A percentile compares a stretch with the other conserved stretches of the same genome.
These are phyloP conservation scores for Ambrosiella xylebori DNA, from an alignment of 2,329 filamentous ascomycete species.

Conservation along the genomic window DNA sequence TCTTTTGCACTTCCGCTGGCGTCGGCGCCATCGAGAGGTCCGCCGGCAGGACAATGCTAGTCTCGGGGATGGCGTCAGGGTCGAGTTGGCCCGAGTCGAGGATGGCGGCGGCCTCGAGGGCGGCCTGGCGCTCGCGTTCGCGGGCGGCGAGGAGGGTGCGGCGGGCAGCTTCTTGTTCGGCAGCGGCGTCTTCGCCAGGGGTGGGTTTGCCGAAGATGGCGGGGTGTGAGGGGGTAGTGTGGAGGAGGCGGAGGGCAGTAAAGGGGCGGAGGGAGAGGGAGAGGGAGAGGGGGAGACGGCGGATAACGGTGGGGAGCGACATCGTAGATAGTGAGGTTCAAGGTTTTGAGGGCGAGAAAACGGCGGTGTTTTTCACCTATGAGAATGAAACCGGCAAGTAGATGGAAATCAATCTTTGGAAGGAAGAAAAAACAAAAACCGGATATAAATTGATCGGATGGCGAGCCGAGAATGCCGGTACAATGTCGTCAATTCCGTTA, in stretches of 20 bases:
- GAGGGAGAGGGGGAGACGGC: conserved; percentile 22
- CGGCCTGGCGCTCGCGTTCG: conserved; percentile 22
- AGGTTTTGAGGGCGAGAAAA: not conserved
- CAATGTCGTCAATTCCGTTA: not conserved
- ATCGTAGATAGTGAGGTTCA: not conserved
- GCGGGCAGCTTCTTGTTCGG: conserved; percentile 15
- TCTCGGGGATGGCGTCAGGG: conserved; percentile 13
- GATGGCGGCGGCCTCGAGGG: not conserved
- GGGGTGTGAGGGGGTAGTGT: conserved; percentile 14
- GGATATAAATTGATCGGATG: not conserved
- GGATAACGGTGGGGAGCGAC: conserved; percentile 17
- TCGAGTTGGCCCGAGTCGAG: not conserved
- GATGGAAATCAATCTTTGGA: no score
- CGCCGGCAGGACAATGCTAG: conserved; percentile 13
- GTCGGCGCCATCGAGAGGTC: conserved; percentile 13
- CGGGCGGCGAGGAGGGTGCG: conserved; percentile 20
- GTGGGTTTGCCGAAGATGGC: conserved; percentile 15
- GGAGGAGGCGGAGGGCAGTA: conserved; percentile 17
- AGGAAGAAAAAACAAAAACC: not conserved
- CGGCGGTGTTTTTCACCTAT: not conserved
- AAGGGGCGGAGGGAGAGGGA: conserved; percentile 19
- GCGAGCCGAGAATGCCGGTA: not conserved
- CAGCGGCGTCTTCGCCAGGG: conserved; percentile 11
- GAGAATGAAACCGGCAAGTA: not conserved
- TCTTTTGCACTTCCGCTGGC: conserved; percentile 17